These are phyloP conservation scores for Quercus berberidifolia DNA, from an alignment of 306 rosid species.

Conservation along the genomic window DNA sequence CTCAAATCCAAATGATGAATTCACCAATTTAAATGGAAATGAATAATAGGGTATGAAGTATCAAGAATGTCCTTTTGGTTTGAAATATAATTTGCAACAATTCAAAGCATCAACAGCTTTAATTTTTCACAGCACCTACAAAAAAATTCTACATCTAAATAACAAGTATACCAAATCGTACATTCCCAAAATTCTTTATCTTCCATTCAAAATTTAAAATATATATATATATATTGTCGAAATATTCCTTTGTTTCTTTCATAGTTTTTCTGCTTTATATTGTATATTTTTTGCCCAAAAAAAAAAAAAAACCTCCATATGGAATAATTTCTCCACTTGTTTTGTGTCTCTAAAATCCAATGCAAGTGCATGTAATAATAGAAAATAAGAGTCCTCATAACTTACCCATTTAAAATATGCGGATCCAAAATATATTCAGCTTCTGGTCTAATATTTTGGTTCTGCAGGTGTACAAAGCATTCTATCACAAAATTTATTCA, in stretches of 20 bases:
- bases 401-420: conserved; percentile 52
- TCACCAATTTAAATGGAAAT: not conserved
- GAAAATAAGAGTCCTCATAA: conserved; percentile 3
- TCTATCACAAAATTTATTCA: not conserved
- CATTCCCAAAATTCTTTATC: not conserved
- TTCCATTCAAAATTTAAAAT: not conserved
- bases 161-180: not conserved
- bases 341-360: conserved; percentile 6
- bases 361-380: not conserved
- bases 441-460: conserved; percentile 52
- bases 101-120: not conserved
- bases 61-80: not conserved
- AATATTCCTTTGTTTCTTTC: not conserved
- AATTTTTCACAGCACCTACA: not conserved
- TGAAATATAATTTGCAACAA: not conserved
- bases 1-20: not conserved
- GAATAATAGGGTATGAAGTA: not conserved
- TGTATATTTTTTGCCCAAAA: no score
- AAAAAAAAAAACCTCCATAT: not conserved
- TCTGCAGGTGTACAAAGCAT: conserved; percentile 40
- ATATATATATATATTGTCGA: no score
- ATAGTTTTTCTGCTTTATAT: not conserved
- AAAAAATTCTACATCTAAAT: not conserved
- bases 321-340: not conserved
- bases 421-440: conserved; percentile 65